Base-by-base conservation (phyloP, 208 protist genomes). In the Leishmania mexicana region DNA sequence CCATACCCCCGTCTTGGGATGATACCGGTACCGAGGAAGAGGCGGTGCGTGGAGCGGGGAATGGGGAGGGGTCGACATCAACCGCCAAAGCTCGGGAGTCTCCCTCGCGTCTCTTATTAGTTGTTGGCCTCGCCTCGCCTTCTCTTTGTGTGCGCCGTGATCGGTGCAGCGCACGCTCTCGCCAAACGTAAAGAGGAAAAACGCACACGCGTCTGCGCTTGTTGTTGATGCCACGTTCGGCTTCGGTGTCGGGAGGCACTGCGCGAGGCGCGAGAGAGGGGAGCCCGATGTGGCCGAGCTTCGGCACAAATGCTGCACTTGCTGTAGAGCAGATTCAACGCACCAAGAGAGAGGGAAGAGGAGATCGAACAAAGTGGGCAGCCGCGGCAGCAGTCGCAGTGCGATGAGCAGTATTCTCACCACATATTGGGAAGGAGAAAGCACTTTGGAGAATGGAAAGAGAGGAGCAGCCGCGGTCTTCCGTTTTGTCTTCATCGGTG, bases 21-120 rank as follows among this genome's bases (percentile, higher is more conserved):
- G 78, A 57, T 85, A 90, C 19, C 90, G 81, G 76, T 87, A 91
- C 11, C 90, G 86, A 4, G 90, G 90, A 19, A 93, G 81, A 28
- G 90, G 90, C 19, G 90, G 83, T 40, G 79, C 83, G 67, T 84
- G 49, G 75, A 88, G 78, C 28, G 79, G 65, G 21, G 45, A 67
- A 35, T 75, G 77, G 1, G 82, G 79, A 10, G 82, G 47, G 17
- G 21, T 60, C 28, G 81, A 40, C 76, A 81, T 78, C 74, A 19
- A 40, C 31, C 13, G 19, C 17, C 8, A 45, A 45, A n/a, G 21
- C 6, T 2, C 7, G 28, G 10, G n/a, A 3, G 70, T 13, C 49
- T 40, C 15, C n/a, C 17, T 57, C 8, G 28, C 51, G 47, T 28
- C 15, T 60, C 72, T 40, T 6, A 0, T 47, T n/a, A 1, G 42